Evolutionary conservation across 495 filamentous ascomycete genomes (phyloP), one percentile per base, ranked within the genome.

Genomic region (Astrothelium macrocarpum): DNA sequence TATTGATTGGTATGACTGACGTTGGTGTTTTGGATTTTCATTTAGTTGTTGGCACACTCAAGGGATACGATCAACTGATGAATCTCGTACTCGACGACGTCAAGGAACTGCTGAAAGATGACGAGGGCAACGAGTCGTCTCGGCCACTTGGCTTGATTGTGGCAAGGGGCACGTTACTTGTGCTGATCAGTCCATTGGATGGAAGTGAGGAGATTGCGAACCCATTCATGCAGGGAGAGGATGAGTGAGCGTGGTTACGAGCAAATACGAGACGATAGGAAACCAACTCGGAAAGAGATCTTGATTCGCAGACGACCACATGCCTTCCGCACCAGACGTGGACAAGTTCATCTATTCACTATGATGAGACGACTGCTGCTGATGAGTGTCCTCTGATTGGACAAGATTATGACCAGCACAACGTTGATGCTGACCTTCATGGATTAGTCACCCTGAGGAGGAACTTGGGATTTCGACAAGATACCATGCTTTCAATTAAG

Each of bases 51-150:
- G 94, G 94, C 58, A 87, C 82, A 4, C 82, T 98, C 11, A 98
- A 97, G 72, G 94, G 94, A 58, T 96, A 90, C 69, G 94, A 98
- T 70, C 91, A 93, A 68, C 80, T 98, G 39, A 97, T 97, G 93
- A 98, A 97, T 74, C 78, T 98, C 61, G 94, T 98, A 25, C 79
- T 98, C 59, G 95, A 97, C 70, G 90, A 97, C 61, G 92, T 94
- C 25, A 86, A 95, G 76, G 94, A 98, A 73, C 78, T 85, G 26
- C 82, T 96, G 76, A 81, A 89, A 78, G 94, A 98, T 72, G 94
- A 97, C 63, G 89, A 95, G 71, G 91, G 91, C 67, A 96, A 95
- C 75, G 85, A 87, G 72, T 85, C 84, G 53, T 88, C 88, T 1
- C 85, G 94, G 59, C 82, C 88, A 23, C 86, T 98, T 7, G 94